phyloP scores from a whole-genome alignment of 139 green algal species.

The Auxenochlorella protothecoides region DNA sequence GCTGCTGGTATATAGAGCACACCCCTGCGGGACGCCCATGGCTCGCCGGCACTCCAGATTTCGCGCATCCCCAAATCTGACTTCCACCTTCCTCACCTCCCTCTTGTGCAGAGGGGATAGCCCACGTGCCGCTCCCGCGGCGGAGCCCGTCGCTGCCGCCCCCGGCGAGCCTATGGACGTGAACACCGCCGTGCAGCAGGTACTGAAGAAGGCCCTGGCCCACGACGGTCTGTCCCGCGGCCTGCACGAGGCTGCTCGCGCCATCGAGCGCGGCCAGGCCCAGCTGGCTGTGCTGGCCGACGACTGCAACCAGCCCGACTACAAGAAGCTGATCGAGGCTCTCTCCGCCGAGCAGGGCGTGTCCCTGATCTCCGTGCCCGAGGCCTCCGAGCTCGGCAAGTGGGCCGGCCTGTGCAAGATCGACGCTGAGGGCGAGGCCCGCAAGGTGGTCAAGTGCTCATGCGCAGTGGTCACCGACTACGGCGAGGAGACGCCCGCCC shows the following conservation, averaged over 20 bases:
- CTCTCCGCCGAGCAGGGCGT: conserved; percentile 96
- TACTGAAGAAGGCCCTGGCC: conserved; percentile 97
- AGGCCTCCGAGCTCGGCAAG: conserved; percentile 85
- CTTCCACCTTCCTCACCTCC: too few relatives aligned
- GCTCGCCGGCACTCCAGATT: too few relatives aligned
- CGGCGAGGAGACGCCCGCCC: conserved; percentile 92
- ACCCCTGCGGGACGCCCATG: too few relatives aligned
- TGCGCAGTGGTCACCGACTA: conserved; percentile 93
- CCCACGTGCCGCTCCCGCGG: conserved; percentile 21
- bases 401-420: conserved; percentile 96
- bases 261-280: conserved; percentile 69
- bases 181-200: conserved; percentile 84
- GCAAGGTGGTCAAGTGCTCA: conserved; percentile 95
- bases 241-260: conserved; percentile 78
- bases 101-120: conserved; percentile 33
- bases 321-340: conserved; percentile 99
- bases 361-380: conserved; percentile 87
- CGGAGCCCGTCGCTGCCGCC: conserved; percentile 40
- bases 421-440: conserved; percentile 87
- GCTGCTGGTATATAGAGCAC: too few relatives aligned
- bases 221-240: conserved; percentile 91
- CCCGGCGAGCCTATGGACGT: conserved; percentile 92
- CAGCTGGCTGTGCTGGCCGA: conserved; percentile 95
- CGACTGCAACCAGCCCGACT: conserved; percentile 98
- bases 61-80: too few relatives aligned